A percentile compares a stretch with the other conserved stretches of the same genome.
Conservation (phyloP, 1,284 basidiomycete genomes). For the Fistulina hepatica region DNA sequence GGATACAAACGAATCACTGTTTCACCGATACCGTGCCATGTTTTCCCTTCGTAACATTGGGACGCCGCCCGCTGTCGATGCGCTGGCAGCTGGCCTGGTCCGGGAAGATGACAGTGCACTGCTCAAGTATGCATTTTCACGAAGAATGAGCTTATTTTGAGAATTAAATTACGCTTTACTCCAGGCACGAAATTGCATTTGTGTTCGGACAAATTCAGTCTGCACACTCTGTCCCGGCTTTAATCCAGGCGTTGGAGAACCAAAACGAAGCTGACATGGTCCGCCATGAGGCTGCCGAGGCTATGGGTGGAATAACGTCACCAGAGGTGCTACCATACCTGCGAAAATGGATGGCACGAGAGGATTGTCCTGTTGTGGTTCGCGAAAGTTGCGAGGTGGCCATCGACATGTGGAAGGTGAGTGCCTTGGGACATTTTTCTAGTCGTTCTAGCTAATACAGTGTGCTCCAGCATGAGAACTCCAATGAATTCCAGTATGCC, state of each 20-base stretch:
- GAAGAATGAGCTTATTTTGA: background rate
- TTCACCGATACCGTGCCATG: conserved; percentile 97
- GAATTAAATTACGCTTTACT: conserved; percentile 3
- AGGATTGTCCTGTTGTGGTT: conserved; percentile 82
- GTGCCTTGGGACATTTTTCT: conserved; percentile 15
- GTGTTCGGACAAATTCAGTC: conserved; percentile 96
- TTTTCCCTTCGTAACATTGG: conserved; percentile 92
- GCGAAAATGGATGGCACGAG: conserved; percentile 72
- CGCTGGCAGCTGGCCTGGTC: conserved; percentile 87
- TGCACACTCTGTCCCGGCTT: conserved; percentile 77
- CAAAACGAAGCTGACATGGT: conserved; percentile 89
- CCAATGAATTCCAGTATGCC: conserved; percentile 79
- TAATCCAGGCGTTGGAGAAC: conserved; percentile 72
- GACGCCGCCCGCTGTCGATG: conserved; percentile 72
- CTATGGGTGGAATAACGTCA: conserved; percentile 90
- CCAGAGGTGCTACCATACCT: conserved; percentile 84
- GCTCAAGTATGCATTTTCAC: conserved; percentile 61
- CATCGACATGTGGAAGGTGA: conserved; percentile 92
- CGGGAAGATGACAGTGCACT: conserved; percentile 76
- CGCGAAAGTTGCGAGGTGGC: conserved; percentile 95
- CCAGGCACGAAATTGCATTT: conserved; percentile 93
- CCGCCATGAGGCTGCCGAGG: conserved; percentile 97
- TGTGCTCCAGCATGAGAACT: conserved; percentile 71
- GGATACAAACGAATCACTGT: conserved; percentile 65
- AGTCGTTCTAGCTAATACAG: background rate